These are phyloP conservation scores for Westerdykella ornata DNA, from an alignment of 2,329 filamentous ascomycete genomes.

Conservation along the genomic window DNA sequence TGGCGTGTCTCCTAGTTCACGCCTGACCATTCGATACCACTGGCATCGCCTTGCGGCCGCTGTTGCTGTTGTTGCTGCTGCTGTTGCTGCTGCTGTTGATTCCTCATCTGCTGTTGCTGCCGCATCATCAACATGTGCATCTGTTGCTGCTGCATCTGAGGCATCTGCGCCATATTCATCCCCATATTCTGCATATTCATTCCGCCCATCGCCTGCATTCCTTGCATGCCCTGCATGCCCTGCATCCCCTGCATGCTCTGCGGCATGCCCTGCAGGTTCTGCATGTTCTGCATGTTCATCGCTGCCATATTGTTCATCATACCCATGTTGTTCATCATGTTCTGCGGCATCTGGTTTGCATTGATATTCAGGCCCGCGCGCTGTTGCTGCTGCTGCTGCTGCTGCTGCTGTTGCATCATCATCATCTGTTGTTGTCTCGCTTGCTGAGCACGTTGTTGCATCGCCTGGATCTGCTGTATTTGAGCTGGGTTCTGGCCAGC, in stretches of 20 bases:
- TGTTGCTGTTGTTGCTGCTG: slow-evolving; percentile 5
- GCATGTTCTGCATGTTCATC: slow-evolving; percentile 16
- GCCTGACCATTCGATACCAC: too few species aligned
- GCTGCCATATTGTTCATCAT: slow-evolving; percentile 3
- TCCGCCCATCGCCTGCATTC: slow-evolving; percentile 18
- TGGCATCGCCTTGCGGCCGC: background rate
- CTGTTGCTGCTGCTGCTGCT: slow-evolving; percentile 22
- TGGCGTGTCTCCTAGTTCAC: too few species aligned
- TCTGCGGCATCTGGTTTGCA: slow-evolving; percentile 12
- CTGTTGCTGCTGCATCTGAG: slow-evolving; percentile 16
- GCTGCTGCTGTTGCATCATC: slow-evolving; percentile 27
- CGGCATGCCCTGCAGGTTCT: slow-evolving; percentile 24
- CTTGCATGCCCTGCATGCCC: slow-evolving; percentile 9
- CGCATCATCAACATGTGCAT: slow-evolving; percentile 14
- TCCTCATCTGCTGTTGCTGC: slow-evolving; percentile 5
- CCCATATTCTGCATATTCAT: slow-evolving; percentile 16
- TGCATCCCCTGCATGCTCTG: slow-evolving; percentile 19
- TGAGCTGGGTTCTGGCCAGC: background rate
- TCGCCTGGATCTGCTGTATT: background rate
- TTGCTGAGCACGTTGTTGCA: slow-evolving; percentile 27
- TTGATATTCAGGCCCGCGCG: slow-evolving; percentile 13
- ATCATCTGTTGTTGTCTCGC: slow-evolving; percentile 30
- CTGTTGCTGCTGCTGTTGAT: slow-evolving; percentile 5
- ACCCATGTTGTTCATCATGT: slow-evolving; percentile 19
- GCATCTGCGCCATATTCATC: slow-evolving; percentile 14